Evolutionary conservation across 257 asterid genomes (phyloP).

Genomic region (Fraxinus americana): DNA sequence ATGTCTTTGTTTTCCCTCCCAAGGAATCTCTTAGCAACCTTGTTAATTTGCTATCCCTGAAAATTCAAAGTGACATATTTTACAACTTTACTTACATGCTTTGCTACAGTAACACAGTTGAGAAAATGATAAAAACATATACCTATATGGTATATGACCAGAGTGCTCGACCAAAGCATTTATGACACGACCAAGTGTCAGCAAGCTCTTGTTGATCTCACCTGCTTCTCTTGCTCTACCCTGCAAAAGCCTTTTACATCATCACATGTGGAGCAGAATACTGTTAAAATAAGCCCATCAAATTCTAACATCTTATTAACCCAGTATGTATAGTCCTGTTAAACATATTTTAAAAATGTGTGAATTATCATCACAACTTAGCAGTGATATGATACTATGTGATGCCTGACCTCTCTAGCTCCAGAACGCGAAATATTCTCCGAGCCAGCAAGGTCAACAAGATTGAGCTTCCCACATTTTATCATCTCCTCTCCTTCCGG

Average conservation of each 20-base stretch:
- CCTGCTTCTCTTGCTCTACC: conserved; percentile 99
- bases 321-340: conserved; percentile 2
- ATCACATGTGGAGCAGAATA: conserved; percentile 2
- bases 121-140: conserved; percentile 22
- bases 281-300: background rate
- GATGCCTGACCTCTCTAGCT: conserved; percentile 83
- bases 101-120: conserved; percentile 1
- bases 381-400: conserved; percentile 3
- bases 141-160: conserved; percentile 97
- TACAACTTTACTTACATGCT: background rate
- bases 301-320: background rate
- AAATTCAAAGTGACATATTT: conserved; percentile 18
- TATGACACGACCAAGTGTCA: conserved; percentile 95
- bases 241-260: conserved; percentile 40
- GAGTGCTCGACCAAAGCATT: conserved; percentile 98
- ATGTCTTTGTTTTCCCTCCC: conserved; percentile 98
- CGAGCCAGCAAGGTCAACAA: conserved; percentile 98
- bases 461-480: conserved; percentile 94
- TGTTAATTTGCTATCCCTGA: conserved; percentile 97
- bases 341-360: conserved; percentile 3
- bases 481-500: conserved; percentile 99
- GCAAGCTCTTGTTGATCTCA: conserved; percentile 97
- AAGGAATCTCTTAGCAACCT: conserved; percentile 93
- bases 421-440: conserved; percentile 98
- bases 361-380: conserved; percentile 11